These are phyloP conservation scores for Acanthamoeba sp. DNA, from an alignment of 208 protist species.

Conservation along the genomic window DNA sequence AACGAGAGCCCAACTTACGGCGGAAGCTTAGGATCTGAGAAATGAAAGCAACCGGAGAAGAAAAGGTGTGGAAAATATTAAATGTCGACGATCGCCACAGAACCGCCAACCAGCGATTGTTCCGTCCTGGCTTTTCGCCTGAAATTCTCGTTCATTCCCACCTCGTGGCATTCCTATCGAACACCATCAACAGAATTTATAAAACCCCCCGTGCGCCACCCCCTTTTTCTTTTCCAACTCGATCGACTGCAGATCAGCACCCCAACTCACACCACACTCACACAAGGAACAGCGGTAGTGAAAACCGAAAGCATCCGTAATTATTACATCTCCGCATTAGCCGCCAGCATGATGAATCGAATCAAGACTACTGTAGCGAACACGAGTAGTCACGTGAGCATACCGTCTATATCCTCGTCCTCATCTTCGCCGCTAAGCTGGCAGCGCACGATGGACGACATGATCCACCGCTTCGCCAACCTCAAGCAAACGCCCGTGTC, in stretches of 20 bases:
- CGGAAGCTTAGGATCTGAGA: neutral
- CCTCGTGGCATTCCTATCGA: neutral
- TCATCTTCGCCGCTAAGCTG: neutral
- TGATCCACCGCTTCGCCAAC: slow-evolving; percentile 19
- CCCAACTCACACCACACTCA: neutral
- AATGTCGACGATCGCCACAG: neutral
- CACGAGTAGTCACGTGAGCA: neutral
- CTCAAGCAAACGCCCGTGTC: slow-evolving; percentile 59
- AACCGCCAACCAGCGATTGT: neutral
- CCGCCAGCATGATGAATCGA: neutral
- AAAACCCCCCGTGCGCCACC: neutral
- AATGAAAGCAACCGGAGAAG: neutral
- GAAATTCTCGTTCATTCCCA: neutral
- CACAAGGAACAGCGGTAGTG: neutral
- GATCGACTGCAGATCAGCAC: neutral
- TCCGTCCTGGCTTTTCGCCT: neutral
- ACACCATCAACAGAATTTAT: neutral
- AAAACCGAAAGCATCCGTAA: no score
- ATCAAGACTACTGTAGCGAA: neutral
- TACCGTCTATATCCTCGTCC: neutral
- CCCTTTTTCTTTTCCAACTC: neutral
- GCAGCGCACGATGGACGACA: slow-evolving; percentile 56
- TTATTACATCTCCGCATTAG: no score
- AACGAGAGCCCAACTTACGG: neutral
- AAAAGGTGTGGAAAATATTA: neutral